Conservation (phyloP, 352 stramenopile species). For the Phytophthora tentaculata region DNA sequence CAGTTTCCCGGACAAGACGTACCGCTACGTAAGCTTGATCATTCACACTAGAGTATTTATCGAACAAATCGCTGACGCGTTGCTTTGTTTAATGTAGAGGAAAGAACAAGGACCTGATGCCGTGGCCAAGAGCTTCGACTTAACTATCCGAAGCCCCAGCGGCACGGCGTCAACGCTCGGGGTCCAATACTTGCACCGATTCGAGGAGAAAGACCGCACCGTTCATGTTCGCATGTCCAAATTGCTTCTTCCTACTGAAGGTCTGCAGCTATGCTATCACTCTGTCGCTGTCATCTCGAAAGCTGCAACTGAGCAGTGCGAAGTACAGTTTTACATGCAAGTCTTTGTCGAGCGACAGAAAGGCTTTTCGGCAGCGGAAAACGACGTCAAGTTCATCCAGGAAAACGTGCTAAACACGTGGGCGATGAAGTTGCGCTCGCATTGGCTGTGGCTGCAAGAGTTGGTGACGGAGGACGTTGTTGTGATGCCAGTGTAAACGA, state of each 20-base stretch:
- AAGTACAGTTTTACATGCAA: conserved; percentile 12
- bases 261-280: neutral
- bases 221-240: conserved; percentile 13
- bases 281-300: conserved; percentile 18
- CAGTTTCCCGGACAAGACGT: neutral
- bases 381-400: conserved; percentile 19
- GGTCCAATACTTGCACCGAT: conserved; percentile 14
- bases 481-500: neutral
- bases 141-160: conserved; percentile 3
- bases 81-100: conserved; percentile 4
- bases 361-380: conserved; percentile 1
- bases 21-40: neutral
- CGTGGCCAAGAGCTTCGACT: conserved; percentile 8
- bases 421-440: neutral
- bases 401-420: neutral
- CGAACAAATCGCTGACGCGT: neutral
- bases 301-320: neutral
- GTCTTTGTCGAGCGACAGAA: conserved; percentile 9
- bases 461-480: neutral
- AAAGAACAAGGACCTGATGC: conserved; percentile 3
- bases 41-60: neutral
- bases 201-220: conserved; percentile 5
- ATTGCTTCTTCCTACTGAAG: conserved; percentile 9
- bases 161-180: neutral
- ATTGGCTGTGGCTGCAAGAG: neutral